phyloP scores from a whole-genome alignment of 1,284 basidiomycete genomes.

The Cryptococcus sp. region DNA sequence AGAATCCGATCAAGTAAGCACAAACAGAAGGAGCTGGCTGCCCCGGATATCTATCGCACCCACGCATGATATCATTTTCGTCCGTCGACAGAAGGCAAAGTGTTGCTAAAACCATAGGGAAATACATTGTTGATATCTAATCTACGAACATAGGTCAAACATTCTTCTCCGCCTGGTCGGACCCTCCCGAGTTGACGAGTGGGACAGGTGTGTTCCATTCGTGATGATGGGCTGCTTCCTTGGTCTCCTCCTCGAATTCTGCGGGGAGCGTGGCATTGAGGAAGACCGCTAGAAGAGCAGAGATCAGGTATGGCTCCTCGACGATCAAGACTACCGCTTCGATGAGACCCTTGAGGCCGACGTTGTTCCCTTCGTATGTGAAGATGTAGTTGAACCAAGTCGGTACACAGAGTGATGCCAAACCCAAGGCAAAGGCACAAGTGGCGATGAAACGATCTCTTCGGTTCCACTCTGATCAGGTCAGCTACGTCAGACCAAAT shows the following conservation, averaged over 20 bases:
- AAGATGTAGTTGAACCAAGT: slow-evolving; percentile 43
- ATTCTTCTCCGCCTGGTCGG: not conserved
- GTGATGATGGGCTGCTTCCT: not conserved
- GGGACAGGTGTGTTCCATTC: slow-evolving; percentile 12
- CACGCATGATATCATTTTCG: too few species aligned
- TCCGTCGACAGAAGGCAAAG: not conserved
- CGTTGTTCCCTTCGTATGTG: slow-evolving; percentile 51
- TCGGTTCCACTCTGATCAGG: slow-evolving; percentile 55
- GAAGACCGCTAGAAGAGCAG: slow-evolving; percentile 26
- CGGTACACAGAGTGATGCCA: slow-evolving; percentile 57
- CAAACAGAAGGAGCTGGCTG: too few species aligned
- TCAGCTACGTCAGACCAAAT: too few species aligned
- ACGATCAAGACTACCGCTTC: slow-evolving; percentile 74
- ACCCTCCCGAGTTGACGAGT: not conserved
- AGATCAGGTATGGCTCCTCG: slow-evolving; percentile 55
- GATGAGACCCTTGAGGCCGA: slow-evolving; percentile 68
- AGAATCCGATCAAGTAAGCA: too few species aligned
- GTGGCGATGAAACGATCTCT: slow-evolving; percentile 71
- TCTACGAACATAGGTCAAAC: not conserved
- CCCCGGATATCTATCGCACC: too few species aligned
- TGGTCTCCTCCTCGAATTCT: slow-evolving; percentile 8
- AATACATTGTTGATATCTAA: too few species aligned
- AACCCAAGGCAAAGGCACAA: slow-evolving; percentile 67
- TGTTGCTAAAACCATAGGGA: not conserved
- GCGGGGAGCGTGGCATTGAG: slow-evolving; percentile 22